These are phyloP conservation scores for Aspergillus eucalypticola DNA, from an alignment of 2,329 filamentous ascomycete species.

Conservation along the genomic window DNA sequence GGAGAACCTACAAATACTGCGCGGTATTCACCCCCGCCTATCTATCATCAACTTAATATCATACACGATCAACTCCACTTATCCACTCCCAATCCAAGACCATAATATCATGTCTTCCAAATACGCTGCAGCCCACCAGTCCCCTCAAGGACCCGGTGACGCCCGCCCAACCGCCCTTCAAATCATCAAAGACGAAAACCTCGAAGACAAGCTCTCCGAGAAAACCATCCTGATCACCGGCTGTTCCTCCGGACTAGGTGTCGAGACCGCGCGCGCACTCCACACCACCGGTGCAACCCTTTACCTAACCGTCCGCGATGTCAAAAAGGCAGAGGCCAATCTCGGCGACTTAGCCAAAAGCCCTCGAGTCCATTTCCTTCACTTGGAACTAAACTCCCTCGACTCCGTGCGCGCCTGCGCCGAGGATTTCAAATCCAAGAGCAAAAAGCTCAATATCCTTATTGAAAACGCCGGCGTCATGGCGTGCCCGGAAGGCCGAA, in stretches of 20 bases:
- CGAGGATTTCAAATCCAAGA: constrained; percentile 11
- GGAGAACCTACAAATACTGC: too few species aligned
- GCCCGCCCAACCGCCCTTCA: constrained; percentile 36
- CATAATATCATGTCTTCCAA: background rate
- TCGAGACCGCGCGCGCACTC: constrained; percentile 49
- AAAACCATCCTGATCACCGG: constrained; percentile 18
- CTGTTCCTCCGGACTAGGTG: constrained; percentile 41
- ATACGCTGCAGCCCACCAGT: background rate
- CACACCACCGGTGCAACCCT: constrained; percentile 36
- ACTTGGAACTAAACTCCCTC: constrained; percentile 1
- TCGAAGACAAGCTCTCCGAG: constrained; percentile 18
- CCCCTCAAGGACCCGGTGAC: constrained; percentile 22
- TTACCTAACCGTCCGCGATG: constrained; percentile 38
- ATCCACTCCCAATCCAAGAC: background rate
- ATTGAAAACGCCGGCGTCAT: constrained; percentile 52
- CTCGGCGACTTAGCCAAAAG: constrained; percentile 21
- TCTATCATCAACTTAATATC: too few species aligned
- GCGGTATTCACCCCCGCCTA: too few species aligned
- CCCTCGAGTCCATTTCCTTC: constrained; percentile 26
- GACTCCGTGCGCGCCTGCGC: constrained; percentile 1
- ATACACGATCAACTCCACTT: too few species aligned
- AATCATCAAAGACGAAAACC: constrained; percentile 32
- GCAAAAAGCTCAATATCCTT: constrained; percentile 26
- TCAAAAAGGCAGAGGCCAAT: constrained; percentile 24
- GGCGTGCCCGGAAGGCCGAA: constrained; percentile 35